Evolutionary conservation across 768 basidiomycete genomes (phyloP).

Genomic region (Tylopilus felleus): DNA sequence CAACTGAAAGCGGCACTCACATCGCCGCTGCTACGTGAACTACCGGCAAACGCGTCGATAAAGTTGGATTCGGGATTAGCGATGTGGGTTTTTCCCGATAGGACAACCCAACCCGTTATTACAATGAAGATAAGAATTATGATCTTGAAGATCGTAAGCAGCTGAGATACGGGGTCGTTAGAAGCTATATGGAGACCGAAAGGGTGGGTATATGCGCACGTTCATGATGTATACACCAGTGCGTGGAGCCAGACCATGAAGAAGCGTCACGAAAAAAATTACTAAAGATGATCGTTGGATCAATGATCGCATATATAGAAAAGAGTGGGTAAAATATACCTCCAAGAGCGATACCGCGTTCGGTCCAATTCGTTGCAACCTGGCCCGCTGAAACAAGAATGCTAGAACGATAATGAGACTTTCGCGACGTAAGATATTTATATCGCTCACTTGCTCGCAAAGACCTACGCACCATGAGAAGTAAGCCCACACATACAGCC

Average conservation of each 20-base stretch:
- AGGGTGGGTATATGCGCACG: conserved; percentile 28
- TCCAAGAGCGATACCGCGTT: conserved; percentile 59
- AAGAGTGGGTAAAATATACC: conserved; percentile 30
- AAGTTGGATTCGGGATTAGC: conserved; percentile 57
- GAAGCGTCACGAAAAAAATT: conserved; percentile 45
- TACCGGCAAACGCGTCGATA: conserved; percentile 53
- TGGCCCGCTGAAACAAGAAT: conserved; percentile 49
- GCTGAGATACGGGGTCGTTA: conserved; percentile 26
- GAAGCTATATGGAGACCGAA: too few relatives aligned
- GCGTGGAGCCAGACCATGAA: conserved; percentile 51
- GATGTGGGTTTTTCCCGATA: conserved; percentile 56
- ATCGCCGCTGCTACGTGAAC: conserved; percentile 49
- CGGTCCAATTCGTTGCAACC: conserved; percentile 44
- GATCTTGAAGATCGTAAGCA: conserved; percentile 52
- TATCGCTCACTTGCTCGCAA: conserved; percentile 22
- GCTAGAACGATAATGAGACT: conserved; percentile 24
- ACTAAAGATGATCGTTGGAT: conserved; percentile 30
- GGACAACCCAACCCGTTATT: conserved; percentile 57
- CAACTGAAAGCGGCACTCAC: conserved; percentile 19
- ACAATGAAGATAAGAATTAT: conserved; percentile 52
- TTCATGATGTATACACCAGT: conserved; percentile 55
- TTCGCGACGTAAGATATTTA: fast-evolving
- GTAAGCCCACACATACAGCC: not conserved
- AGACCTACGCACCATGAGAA: conserved; percentile 18
- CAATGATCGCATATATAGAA: fast-evolving